Conservation (phyloP, 139 green algal species). For the Chlamydomonas sp. region DNA sequence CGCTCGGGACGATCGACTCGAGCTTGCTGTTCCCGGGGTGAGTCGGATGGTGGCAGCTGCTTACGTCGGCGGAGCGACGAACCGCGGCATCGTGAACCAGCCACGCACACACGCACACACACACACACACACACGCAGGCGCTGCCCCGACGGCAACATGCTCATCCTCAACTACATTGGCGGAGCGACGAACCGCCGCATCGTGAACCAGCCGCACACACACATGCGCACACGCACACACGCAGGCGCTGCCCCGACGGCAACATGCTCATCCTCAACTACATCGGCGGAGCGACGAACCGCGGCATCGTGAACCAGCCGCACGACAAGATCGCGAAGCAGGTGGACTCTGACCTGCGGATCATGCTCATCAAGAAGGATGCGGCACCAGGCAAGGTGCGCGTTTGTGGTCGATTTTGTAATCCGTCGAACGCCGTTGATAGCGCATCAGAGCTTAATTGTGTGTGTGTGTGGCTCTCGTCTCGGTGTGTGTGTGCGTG, state of each 20-base stretch:
- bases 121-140: too few relatives aligned
- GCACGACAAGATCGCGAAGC: slow-evolving; percentile 30
- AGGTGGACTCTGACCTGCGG: slow-evolving; percentile 90
- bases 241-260: slow-evolving; percentile 17
- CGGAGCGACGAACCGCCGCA: slow-evolving; percentile 78
- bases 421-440: too few relatives aligned
- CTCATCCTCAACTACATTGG: slow-evolving; percentile 98
- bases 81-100: slow-evolving; percentile 77
- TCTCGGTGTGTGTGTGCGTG: too few relatives aligned
- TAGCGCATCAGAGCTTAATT: too few relatives aligned
- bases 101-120: too few relatives aligned
- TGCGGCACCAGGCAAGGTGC: slow-evolving; percentile 56
- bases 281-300: slow-evolving; percentile 94
- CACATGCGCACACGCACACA: too few relatives aligned
- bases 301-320: slow-evolving; percentile 68
- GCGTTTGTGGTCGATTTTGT: too few relatives aligned
- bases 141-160: slow-evolving; percentile 31
- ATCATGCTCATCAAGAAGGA: slow-evolving; percentile 87
- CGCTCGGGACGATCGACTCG: too few relatives aligned
- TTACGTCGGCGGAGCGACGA: slow-evolving; percentile 82
- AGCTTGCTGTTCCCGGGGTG: too few relatives aligned
- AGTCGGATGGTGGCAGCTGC: too few relatives aligned
- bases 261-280: slow-evolving; percentile 84
- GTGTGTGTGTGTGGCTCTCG: too few relatives aligned
- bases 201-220: too few relatives aligned